Conservation (phyloP, 495 filamentous ascomycete genomes). For the Astrothelium macrocarpum region DNA sequence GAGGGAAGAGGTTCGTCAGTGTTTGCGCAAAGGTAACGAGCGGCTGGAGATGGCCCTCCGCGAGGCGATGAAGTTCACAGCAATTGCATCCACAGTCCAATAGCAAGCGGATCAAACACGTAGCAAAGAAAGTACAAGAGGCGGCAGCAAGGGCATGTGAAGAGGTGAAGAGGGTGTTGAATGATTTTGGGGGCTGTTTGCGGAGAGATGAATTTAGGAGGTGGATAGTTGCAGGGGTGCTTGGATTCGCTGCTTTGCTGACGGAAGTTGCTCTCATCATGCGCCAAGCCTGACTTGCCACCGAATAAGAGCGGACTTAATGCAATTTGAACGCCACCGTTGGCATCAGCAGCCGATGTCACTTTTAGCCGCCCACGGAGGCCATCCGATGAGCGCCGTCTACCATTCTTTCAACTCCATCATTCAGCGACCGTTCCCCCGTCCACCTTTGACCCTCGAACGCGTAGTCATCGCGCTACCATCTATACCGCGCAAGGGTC, state of each 20-base stretch:
- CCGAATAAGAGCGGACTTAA: neutral
- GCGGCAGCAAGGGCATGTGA: neutral
- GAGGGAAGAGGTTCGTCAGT: neutral
- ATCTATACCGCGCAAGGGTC: too few relatives aligned
- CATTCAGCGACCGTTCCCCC: too few relatives aligned
- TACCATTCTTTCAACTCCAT: too few relatives aligned
- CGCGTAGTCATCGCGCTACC: too few relatives aligned
- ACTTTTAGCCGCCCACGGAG: neutral
- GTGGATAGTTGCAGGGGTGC: neutral
- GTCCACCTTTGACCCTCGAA: too few relatives aligned
- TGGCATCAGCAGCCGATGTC: neutral
- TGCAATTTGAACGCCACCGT: neutral
- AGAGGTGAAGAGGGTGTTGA: neutral
- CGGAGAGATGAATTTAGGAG: slow-evolving; percentile 18
- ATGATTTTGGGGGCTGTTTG: slow-evolving; percentile 1
- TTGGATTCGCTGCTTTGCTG: neutral
- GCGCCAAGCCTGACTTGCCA: neutral
- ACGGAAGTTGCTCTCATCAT: slow-evolving; percentile 1
- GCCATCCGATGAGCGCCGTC: too few relatives aligned
- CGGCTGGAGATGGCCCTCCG: slow-evolving; percentile 17
- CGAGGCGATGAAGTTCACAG: neutral
- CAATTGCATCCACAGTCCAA: neutral
- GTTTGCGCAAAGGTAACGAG: slow-evolving; percentile 22
- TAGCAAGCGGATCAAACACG: neutral
- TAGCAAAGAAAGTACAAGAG: neutral